These are phyloP conservation scores for Cyclocybe aegerita DNA, from an alignment of 768 basidiomycete species.

Conservation along the genomic window DNA sequence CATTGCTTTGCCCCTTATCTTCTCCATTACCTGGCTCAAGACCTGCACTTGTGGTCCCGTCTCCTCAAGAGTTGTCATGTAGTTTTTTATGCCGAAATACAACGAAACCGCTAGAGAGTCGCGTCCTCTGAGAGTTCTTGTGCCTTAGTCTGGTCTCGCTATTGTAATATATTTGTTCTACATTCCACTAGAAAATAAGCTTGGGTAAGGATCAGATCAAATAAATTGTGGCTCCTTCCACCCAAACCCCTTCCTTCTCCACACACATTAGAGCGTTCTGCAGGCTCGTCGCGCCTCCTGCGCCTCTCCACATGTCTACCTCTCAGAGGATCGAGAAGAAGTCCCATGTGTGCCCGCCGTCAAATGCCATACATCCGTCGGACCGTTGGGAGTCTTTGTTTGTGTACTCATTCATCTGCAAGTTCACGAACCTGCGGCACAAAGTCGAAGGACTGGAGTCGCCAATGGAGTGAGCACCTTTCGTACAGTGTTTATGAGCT, in stretches of 20 bases:
- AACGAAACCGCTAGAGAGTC: background rate
- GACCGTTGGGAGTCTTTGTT: constrained; percentile 88
- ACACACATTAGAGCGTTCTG: constrained; percentile 4
- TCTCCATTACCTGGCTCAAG: no score
- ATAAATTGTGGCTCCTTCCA: constrained; percentile 28
- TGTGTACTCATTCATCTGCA: constrained; percentile 83
- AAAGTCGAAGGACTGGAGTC: constrained; percentile 80
- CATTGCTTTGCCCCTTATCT: no score
- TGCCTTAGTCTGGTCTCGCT: constrained; percentile 17
- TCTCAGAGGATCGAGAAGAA: constrained; percentile 29
- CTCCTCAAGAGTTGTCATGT: no score
- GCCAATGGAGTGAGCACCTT: constrained; percentile 74
- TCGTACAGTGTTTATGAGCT: constrained; percentile 13
- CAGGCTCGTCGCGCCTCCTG: constrained; percentile 32
- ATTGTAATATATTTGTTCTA: constrained; percentile 56
- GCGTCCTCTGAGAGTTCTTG: background rate
- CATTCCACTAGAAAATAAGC: constrained; percentile 33
- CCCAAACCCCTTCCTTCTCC: constrained; percentile 21
- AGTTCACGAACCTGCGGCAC: constrained; percentile 71
- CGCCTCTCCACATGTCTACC: constrained; percentile 34
- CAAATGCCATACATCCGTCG: constrained; percentile 69
- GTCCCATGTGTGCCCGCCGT: constrained; percentile 54
- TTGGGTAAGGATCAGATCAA: constrained; percentile 32
- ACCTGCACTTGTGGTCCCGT: no score
- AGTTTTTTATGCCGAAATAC: background rate